Evolutionary conservation across 2,329 filamentous ascomycete species (phyloP), one percentile per base, ranked within the genome.

Genomic region (Paecilomyces niveus): DNA sequence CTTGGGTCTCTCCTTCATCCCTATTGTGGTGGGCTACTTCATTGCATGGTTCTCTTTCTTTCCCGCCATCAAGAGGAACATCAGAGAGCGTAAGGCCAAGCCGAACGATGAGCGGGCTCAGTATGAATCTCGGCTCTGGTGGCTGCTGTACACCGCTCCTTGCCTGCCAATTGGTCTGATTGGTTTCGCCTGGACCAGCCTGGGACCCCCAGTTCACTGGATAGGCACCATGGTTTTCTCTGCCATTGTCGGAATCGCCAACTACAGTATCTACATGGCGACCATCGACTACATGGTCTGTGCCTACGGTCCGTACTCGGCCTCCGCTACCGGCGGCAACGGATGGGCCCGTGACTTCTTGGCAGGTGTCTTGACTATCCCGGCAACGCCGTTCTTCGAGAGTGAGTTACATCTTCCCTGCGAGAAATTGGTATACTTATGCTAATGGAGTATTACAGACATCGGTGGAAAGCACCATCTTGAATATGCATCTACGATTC

Each of bases 261-360:
- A 88, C 65, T 82, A 80, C 59, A 72, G 75, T 15, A 86, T 86
- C 55, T 87, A 88, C 71, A 85, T 86, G 80, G 82, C 84, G 7
- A 86, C 84, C 2, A 86, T 88, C 63, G 85, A 87, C 66, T 87
- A 87, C 69, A 85, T 86, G 81, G 84, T 87, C 58, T 85, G 82
- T 57, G 84, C 85, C 2, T 89, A 89, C 65, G 86, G 85, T 0
- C 81, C 82, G 0, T 88, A 85, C 70, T 83, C 85, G 0, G 85
- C 85, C 9, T 87, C 84, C 0, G 86, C 86, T 0, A 87, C 85
- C 0, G 86, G 85, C 51, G 85, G 85, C 18, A 88, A 88, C 63
- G 86, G 84, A 15, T 87, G 86, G 70, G 80, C 84, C 26, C 79
- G 86, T 61, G 85, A 88, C 65, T 83, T 88, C 68, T 73, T 88